Conservation (phyloP, 139 green algal genomes). For the Gonium pectorale region DNA sequence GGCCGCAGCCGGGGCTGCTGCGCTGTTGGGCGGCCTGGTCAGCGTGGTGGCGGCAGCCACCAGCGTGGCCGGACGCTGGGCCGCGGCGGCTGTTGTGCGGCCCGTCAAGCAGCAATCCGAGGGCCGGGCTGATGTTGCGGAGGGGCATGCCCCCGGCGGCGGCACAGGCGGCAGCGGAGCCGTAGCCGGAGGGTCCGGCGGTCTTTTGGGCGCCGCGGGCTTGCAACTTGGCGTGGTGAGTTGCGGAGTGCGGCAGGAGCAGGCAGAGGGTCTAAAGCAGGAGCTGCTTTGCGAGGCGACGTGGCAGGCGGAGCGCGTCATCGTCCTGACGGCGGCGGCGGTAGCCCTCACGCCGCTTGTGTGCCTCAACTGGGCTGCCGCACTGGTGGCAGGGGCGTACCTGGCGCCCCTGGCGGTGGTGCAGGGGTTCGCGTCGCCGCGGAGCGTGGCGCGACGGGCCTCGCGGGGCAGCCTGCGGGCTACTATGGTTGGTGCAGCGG, state of each 20-base stretch:
- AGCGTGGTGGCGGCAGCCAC: neutral
- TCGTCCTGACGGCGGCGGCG: slow-evolving; percentile 47
- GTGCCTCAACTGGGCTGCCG: slow-evolving; percentile 69
- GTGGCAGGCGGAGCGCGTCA: slow-evolving; percentile 37
- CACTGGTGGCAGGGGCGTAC: slow-evolving; percentile 43
- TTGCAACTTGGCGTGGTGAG: too few relatives aligned
- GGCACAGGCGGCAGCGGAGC: too few relatives aligned
- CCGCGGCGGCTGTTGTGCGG: too few relatives aligned
- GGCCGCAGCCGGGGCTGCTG: neutral
- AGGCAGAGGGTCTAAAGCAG: neutral
- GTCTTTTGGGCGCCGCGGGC: too few relatives aligned
- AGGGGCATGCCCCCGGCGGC: too few relatives aligned
- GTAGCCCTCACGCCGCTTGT: slow-evolving; percentile 53
- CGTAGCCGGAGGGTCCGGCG: too few relatives aligned
- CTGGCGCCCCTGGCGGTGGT: slow-evolving; percentile 45
- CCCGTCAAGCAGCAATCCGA: too few relatives aligned
- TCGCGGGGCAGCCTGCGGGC: neutral
- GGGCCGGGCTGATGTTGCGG: too few relatives aligned
- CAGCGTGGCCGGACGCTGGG: neutral
- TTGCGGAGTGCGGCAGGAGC: neutral
- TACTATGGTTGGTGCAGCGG: neutral
- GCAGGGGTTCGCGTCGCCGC: neutral
- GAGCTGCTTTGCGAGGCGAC: neutral
- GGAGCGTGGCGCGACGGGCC: neutral
- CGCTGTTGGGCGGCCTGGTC: neutral